Percentiles rank a stretch among this genome's conserved stretches.
Evolutionary conservation across 768 basidiomycete genomes (phyloP).

Genomic region (Hygrocybe punicea): DNA sequence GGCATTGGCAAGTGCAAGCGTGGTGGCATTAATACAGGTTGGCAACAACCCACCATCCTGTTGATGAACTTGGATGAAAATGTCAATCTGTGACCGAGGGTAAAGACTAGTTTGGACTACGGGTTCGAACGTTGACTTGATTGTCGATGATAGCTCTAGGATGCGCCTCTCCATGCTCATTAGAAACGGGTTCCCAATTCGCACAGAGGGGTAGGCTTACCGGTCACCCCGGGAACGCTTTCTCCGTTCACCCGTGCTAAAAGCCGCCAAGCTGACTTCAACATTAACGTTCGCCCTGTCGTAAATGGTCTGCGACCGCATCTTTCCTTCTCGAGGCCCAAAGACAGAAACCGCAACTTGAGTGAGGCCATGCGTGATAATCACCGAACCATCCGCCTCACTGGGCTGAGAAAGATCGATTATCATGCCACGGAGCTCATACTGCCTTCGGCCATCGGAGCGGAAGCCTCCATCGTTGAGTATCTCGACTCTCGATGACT

Average conservation of each 20-base stretch:
- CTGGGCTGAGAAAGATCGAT: constrained; percentile 76
- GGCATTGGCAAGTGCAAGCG: constrained; percentile 83
- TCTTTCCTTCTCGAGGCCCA: constrained; percentile 86
- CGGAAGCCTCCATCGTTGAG: constrained; percentile 85
- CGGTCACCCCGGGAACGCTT: constrained; percentile 81
- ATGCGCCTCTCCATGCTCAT: constrained; percentile 56
- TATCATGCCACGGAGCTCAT: constrained; percentile 78
- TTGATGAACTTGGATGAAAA: constrained; percentile 88
- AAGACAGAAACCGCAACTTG: constrained; percentile 84
- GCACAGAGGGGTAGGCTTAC: constrained; percentile 43
- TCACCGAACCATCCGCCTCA: constrained; percentile 80
- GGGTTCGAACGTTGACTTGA: constrained; percentile 95
- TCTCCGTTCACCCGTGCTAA: constrained; percentile 78
- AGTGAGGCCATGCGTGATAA: constrained; percentile 85
- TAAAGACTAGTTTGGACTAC: constrained; percentile 88
- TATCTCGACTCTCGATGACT: constrained; percentile 64
- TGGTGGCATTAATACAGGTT: constrained; percentile 91
- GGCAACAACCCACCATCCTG: constrained; percentile 91
- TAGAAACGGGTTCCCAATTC: constrained; percentile 3
- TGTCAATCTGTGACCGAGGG: constrained; percentile 91
- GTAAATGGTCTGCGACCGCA: constrained; percentile 74
- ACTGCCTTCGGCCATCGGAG: constrained; percentile 89
- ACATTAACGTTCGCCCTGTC: constrained; percentile 89
- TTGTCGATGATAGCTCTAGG: constrained; percentile 78
- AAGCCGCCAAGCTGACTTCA: constrained; percentile 82